Conservation (phyloP, 352 stramenopile species). For the Phytophthora constricta region DNA sequence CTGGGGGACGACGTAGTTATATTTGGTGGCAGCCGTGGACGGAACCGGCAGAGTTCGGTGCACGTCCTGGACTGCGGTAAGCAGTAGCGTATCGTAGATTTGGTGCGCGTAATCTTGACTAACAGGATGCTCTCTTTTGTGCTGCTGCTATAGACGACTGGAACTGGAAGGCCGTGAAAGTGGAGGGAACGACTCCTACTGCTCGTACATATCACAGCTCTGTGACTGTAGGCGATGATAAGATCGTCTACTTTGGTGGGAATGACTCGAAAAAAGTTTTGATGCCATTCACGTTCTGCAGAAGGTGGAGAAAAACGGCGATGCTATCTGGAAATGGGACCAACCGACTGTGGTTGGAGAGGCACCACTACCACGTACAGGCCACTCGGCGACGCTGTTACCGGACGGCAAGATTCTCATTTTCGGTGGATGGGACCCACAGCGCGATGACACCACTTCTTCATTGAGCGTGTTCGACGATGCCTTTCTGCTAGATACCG, state of each 20-base stretch:
- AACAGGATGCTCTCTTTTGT: constrained; percentile 9
- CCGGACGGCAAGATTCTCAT: constrained; percentile 89
- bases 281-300: constrained; percentile 93
- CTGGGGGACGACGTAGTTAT: constrained; percentile 81
- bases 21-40: constrained; percentile 76
- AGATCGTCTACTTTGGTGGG: constrained; percentile 93
- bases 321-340: constrained; percentile 84
- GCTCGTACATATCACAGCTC: constrained; percentile 93
- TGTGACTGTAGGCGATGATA: constrained; percentile 59
- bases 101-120: not conserved
- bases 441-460: constrained; percentile 54
- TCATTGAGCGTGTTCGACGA: constrained; percentile 85
- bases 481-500: constrained; percentile 91
- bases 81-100: not conserved
- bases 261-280: constrained; percentile 94
- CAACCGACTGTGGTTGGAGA: constrained; percentile 81
- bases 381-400: constrained; percentile 90
- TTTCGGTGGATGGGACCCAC: constrained; percentile 94
- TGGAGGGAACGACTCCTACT: constrained; percentile 87
- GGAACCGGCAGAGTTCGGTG: constrained; percentile 77
- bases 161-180: constrained; percentile 90
- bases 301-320: constrained; percentile 40
- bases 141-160: constrained; percentile 65
- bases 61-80: constrained; percentile 77
- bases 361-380: constrained; percentile 82